These are phyloP conservation scores for Bacterosira constricta DNA, from an alignment of 108 stramenopile species.

Conservation along the genomic window DNA sequence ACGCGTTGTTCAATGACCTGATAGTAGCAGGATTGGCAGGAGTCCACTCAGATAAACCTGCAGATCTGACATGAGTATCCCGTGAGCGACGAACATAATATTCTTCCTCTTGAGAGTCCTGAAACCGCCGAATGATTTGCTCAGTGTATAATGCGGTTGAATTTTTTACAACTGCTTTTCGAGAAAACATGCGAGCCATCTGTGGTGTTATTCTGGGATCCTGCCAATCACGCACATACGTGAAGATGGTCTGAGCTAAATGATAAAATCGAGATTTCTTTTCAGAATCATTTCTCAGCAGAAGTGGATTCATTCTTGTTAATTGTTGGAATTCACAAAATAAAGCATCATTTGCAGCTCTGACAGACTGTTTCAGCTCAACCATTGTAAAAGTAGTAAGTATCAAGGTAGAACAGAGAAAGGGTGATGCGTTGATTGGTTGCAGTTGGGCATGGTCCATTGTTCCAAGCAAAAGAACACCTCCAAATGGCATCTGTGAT, in stretches of 20 bases:
- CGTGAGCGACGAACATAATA: no score
- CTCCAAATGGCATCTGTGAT: constrained; percentile 18
- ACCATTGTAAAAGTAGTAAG: constrained; percentile 14
- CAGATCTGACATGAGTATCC: no score
- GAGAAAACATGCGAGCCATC: constrained; percentile 9
- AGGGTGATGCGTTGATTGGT: constrained; percentile 15
- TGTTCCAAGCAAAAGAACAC: constrained; percentile 22
- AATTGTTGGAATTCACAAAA: constrained; percentile 15
- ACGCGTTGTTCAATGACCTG: no score
- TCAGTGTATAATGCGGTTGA: neutral
- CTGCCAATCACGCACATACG: constrained; percentile 1
- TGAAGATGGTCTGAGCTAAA: neutral
- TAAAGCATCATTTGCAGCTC: neutral
- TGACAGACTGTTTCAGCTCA: constrained; percentile 5
- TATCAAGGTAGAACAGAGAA: constrained; percentile 1
- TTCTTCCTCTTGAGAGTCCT: neutral
- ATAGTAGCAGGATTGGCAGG: no score
- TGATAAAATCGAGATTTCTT: neutral
- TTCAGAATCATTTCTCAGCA: neutral
- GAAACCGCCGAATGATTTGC: neutral
- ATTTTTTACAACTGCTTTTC: neutral
- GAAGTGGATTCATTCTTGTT: constrained; percentile 16
- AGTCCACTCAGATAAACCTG: no score
- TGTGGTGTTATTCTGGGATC: neutral
- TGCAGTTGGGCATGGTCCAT: constrained; percentile 22